Conservation (phyloP, 768 basidiomycete genomes). For the Exidia glandulosa region DNA sequence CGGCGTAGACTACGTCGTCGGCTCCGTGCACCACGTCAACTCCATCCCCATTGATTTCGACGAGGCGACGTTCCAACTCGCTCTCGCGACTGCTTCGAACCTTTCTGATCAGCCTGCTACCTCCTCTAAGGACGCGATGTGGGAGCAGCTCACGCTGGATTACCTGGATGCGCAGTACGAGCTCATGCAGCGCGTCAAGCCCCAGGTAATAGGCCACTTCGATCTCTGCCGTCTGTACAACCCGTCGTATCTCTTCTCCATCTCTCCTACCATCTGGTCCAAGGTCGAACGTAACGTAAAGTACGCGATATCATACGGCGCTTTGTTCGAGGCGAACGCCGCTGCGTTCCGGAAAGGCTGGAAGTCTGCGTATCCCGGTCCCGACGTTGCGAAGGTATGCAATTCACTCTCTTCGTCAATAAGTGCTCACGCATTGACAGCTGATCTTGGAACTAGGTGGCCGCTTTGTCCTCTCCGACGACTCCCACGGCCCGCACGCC, state of each 20-base stretch:
- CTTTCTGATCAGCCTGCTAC: constrained; percentile 16
- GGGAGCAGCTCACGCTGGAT: constrained; percentile 38
- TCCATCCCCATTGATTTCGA: constrained; percentile 90
- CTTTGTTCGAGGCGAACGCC: constrained; percentile 86
- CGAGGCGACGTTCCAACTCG: constrained; percentile 49
- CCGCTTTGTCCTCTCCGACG: constrained; percentile 81
- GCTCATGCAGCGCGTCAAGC: constrained; percentile 57
- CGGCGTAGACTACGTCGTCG: constrained; percentile 79
- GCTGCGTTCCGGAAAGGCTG: constrained; percentile 91
- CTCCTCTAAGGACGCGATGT: constrained; percentile 18
- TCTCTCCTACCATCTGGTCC: constrained; percentile 47
- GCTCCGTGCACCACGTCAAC: constrained; percentile 87
- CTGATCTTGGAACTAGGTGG: constrained; percentile 59
- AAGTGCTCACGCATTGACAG: constrained; percentile 27
- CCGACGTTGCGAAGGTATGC: constrained; percentile 60
- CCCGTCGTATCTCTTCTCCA: constrained; percentile 45
- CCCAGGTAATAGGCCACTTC: constrained; percentile 87
- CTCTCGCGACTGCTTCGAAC: constrained; percentile 29
- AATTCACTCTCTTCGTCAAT: constrained; percentile 9
- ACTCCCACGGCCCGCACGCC: constrained; percentile 83
- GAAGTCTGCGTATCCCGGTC: constrained; percentile 71
- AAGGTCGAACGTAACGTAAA: constrained; percentile 66
- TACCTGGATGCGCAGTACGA: constrained; percentile 85
- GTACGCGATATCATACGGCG: constrained; percentile 69
- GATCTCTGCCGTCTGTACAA: constrained; percentile 85